Evolutionary conservation across 345 rosid species (phyloP), one percentile per base, ranked within the genome.

Genomic region (Capsella bursapastoris): DNA sequence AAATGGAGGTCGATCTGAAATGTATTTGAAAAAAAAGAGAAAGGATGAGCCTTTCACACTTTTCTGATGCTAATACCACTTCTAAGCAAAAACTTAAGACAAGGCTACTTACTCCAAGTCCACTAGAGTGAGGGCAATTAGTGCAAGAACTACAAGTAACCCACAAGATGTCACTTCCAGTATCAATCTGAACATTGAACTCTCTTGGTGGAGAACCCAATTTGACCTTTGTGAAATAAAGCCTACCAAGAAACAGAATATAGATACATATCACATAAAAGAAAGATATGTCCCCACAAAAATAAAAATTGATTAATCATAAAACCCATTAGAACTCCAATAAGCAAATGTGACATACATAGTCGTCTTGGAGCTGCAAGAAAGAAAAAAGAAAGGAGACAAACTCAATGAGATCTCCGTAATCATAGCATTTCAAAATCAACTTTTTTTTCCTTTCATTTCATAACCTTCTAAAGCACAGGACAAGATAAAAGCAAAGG

Each of bases 171-270:
- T 94, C 97, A 34, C 98, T 94, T 79, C 98, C 97, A 7, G 97
- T 95, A 80, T 95, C 99, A 78, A 95, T 95, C 86, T 95, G 97
- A 84, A 92, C 97, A 77, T 84, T 92, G 86, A 90, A 95, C 62
- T 87, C 99, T 83, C 86, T 87, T 43, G 99, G 96, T 75, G 99
- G 99, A 74, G 96, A 87, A 11, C 99, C 97, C 56, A 95, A 55
- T 77, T 89, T 92, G 82, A 95, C 97, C 86, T 88, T 90, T 11
- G 99, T 95, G 77, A 90, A 92, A 78, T 95, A 95, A 64, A 95
- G 88, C 87, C 99, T 95, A 80, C 35, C 60, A 72, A 84, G 53
- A 78, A 63, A 75, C 45, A 70, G 14, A 40, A 78, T 14, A 70
- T 1, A 66, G 28, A 59, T 14, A 71, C 61, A 57, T 70, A 67